These are phyloP conservation scores for Bassia scoparia DNA, from an alignment of 148 eudicot genomes.

Conservation along the genomic window DNA sequence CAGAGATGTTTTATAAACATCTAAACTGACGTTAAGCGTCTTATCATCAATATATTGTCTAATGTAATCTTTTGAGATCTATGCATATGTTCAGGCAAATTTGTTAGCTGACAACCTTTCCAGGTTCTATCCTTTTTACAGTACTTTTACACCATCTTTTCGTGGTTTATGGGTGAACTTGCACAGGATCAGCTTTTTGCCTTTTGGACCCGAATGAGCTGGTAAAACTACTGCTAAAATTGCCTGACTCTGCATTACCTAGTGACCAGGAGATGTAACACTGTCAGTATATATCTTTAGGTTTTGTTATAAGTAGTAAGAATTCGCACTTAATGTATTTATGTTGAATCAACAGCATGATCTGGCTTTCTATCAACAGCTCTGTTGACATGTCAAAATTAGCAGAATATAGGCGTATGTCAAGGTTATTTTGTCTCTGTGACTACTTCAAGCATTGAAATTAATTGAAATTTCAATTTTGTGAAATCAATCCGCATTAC, in stretches of 20 bases:
- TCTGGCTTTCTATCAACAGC: conserved; percentile 72
- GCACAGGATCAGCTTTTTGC: conserved; percentile 78
- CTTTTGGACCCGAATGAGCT: conserved; percentile 97
- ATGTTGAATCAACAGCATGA: conserved; percentile 54
- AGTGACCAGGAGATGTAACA: conserved; percentile 87
- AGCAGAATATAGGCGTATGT: conserved; percentile 84
- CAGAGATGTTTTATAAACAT: too few relatives aligned
- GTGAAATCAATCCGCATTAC: too few relatives aligned
- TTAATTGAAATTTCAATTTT: too few relatives aligned
- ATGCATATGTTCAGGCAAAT: not conserved
- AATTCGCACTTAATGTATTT: too few relatives aligned
- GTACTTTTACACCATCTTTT: conserved; percentile 8
- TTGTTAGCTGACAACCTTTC: not conserved
- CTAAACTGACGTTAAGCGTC: too few relatives aligned
- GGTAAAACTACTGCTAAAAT: conserved; percentile 93
- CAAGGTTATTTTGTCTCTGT: conserved; percentile 51
- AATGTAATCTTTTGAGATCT: not conserved
- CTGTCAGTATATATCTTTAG: too few relatives aligned
- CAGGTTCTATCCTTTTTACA: not conserved
- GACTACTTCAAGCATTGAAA: not conserved
- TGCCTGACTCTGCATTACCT: conserved; percentile 93
- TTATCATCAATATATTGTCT: too few relatives aligned
- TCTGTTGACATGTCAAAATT: conserved; percentile 79
- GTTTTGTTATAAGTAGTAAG: too few relatives aligned
- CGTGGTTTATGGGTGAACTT: conserved; percentile 88